Evolutionary conservation across 768 basidiomycete species (phyloP), one percentile per base, ranked within the genome.

Genomic region (Postia placenta): DNA sequence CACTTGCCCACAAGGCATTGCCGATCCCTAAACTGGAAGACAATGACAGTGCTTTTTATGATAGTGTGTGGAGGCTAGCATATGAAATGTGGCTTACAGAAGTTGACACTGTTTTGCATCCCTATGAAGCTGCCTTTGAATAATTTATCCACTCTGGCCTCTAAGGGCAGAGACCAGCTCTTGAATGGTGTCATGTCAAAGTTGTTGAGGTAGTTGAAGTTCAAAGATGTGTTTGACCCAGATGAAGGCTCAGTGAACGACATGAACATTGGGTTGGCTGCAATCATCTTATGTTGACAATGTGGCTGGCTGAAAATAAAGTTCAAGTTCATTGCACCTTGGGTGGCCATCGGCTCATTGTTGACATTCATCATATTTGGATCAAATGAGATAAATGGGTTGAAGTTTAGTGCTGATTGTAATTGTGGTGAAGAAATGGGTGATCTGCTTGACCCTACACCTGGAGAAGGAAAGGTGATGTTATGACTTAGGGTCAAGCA

Each of bases 201-300:
- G 24, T n/a, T 43, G 17, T 28, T 40, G 27, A 38, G 23, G 27
- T 19, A 42, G 19, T 41, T 28, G 4, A 27, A 45, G 51, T 50
- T 59, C 43, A 51, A 4, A 26, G 49, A 35, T 17, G 45, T 58
- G 52, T 58, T 52, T 14, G 45, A 25, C 22, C 54, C 23, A 45
- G 58, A 5, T 44, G 54, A 60, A 9, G 72, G 67, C 46, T 72
- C 71, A 6, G 83, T 78, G 61, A 85, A 85, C n/a, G 88, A 87
- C 72, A 87, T 88, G 72, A 85, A 91, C 67, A 82, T 74, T 1
- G 90, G 88, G 54, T 91, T 91, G 67, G 75, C 82, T 43, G 88
- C 88, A 49, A 93, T 83, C 9, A 85, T 88, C 49, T 85, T 90
- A 64, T 80, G 89, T 1, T 81, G 76, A 5, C 73, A 69, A 27